Evolutionary conservation across 768 basidiomycete species (phyloP).

Genomic region (Daedalea quercina): DNA sequence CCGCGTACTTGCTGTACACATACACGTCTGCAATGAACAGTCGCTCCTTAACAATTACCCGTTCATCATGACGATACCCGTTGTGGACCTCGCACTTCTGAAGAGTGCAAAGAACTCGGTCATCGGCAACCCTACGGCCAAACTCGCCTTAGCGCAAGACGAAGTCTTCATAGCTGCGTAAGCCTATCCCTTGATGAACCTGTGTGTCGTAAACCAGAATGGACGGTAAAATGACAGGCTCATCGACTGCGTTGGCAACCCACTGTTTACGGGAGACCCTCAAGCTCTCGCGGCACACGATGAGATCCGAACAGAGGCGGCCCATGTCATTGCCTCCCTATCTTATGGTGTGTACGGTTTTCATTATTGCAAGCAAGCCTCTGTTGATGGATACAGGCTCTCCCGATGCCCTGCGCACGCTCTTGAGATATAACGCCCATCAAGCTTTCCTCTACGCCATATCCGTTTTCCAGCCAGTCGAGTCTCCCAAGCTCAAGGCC

Average conservation of each 20-base stretch:
- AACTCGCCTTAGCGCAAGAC: slow-evolving; percentile 51
- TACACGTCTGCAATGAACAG: neutral
- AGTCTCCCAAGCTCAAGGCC: slow-evolving; percentile 35
- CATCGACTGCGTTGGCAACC: slow-evolving; percentile 51
- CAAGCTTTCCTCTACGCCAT: slow-evolving; percentile 59
- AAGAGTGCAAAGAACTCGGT: slow-evolving; percentile 71
- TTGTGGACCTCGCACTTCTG: slow-evolving; percentile 32
- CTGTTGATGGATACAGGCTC: slow-evolving; percentile 37
- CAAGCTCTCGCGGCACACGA: slow-evolving; percentile 30
- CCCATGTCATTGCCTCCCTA: slow-evolving; percentile 68
- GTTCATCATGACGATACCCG: slow-evolving; percentile 21
- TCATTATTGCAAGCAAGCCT: no score
- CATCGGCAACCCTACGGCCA: slow-evolving; percentile 75
- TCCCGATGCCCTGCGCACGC: slow-evolving; percentile 46
- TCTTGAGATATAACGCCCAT: slow-evolving; percentile 52
- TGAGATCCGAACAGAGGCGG: slow-evolving; percentile 62
- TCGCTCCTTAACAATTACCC: neutral
- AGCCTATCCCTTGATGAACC: no score
- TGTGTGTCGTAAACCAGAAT: neutral
- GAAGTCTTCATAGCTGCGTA: slow-evolving; percentile 49
- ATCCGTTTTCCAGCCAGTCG: slow-evolving; percentile 36
- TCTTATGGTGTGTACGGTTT: slow-evolving; percentile 44
- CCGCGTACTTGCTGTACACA: neutral
- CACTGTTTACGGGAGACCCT: slow-evolving; percentile 24
- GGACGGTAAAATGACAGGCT: slow-evolving; percentile 37